Percentiles rank a stretch among this genome's conserved stretches.
phyloP scores from a whole-genome alignment of 2,329 filamentous ascomycete genomes.

The Cephalotrichum gorgonifer region DNA sequence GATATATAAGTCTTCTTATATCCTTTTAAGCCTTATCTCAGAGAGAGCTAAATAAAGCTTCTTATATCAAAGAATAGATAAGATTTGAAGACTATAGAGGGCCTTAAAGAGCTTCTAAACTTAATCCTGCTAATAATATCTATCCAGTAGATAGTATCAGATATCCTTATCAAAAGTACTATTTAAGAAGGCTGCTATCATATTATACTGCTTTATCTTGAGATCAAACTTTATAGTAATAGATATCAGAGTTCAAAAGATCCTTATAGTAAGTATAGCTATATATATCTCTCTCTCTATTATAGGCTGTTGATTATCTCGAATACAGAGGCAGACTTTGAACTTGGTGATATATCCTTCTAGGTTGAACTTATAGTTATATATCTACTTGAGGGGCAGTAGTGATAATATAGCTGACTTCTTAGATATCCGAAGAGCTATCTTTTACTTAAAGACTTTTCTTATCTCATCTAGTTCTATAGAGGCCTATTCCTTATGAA shows the following conservation, averaged over 20 bases:
- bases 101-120: not conserved
- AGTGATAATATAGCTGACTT: not conserved
- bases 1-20: not conserved
- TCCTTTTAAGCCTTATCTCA: too few species aligned
- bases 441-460: too few species aligned
- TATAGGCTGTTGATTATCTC: not conserved
- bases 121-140: not conserved
- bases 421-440: not conserved
- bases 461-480: too few species aligned
- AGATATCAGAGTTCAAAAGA: not conserved
- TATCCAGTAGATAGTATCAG: not conserved
- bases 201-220: not conserved
- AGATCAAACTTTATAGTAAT: not conserved
- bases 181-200: not conserved
- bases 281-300: not conserved
- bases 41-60: not conserved
- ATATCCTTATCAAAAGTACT: not conserved
- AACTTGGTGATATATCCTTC: not conserved
- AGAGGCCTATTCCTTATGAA: too few species aligned
- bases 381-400: not conserved
- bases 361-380: not conserved
- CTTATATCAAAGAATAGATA: not conserved
- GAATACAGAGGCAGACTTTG: not conserved
- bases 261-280: not conserved
- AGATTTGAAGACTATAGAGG: not conserved